Conservation (phyloP, 1,284 basidiomycete species). For the Fomitopsis betulina region DNA sequence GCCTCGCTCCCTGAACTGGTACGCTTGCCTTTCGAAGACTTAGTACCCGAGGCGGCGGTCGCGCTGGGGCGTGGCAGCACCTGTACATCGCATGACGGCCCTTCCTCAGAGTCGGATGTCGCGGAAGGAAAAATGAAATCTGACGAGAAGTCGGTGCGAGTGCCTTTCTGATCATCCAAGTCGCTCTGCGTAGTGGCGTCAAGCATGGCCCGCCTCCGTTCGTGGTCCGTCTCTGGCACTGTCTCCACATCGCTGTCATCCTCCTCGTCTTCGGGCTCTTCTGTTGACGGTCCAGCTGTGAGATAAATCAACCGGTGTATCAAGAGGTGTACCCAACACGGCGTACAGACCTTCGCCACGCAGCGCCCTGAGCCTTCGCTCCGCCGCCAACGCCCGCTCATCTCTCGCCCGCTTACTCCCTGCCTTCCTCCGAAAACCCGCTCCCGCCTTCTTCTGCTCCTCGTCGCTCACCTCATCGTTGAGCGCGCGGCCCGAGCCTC, state of each 20-base stretch:
- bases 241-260: slow-evolving; percentile 29
- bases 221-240: slow-evolving; percentile 50
- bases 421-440: slow-evolving; percentile 66
- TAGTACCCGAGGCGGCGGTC: not conserved
- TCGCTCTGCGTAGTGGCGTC: slow-evolving; percentile 36
- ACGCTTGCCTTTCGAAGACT: not conserved
- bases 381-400: slow-evolving; percentile 67
- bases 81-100: slow-evolving; percentile 2
- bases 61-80: not conserved
- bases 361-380: slow-evolving; percentile 49
- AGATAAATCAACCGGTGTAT: not conserved
- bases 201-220: slow-evolving; percentile 45
- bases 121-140: slow-evolving; percentile 40
- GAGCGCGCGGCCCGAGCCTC: slow-evolving; percentile 50
- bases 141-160: slow-evolving; percentile 40
- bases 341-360: slow-evolving; percentile 30
- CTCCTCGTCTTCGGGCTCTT: slow-evolving; percentile 12
- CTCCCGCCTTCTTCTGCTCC: slow-evolving; percentile 38
- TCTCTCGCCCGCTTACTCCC: slow-evolving; percentile 71
- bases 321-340: not conserved
- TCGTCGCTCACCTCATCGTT: slow-evolving; percentile 38
- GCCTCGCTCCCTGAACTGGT: not conserved
- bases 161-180: slow-evolving; percentile 31
- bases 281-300: slow-evolving; percentile 14
- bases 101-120: not conserved